Conservation (phyloP, 805 yeast species). For the Candida broadrunensis region DNA sequence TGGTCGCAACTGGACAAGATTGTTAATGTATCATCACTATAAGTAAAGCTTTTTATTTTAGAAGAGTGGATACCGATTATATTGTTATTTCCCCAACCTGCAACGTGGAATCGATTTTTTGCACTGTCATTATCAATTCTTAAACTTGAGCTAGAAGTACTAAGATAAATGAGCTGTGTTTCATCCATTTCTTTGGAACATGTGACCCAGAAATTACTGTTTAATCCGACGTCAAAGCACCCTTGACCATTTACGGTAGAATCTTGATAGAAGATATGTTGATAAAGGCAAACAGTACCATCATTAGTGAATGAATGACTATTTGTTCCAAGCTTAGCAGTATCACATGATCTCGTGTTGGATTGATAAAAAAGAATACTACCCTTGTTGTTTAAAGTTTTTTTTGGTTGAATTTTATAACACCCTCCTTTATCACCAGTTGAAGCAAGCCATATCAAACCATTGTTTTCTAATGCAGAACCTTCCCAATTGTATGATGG, state of each 20-base stretch:
- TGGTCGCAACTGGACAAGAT: too few relatives aligned
- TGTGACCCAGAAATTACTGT: constrained; percentile 1
- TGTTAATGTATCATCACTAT: constrained; percentile 1
- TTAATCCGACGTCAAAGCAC: constrained; percentile 4
- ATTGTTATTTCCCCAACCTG: constrained; percentile 10
- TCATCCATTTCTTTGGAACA: neutral
- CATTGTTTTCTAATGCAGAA: neutral
- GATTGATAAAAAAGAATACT: constrained; percentile 3
- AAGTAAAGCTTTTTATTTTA: constrained; percentile 6
- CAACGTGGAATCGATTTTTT: too few relatives aligned
- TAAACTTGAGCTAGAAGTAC: neutral
- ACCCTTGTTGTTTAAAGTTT: constrained; percentile 3
- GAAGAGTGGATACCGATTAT: constrained; percentile 10
- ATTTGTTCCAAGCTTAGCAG: neutral
- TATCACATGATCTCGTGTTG: neutral
- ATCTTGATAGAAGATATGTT: constrained; percentile 7
- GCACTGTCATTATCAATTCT: too few relatives aligned
- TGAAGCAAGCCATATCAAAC: constrained; percentile 2
- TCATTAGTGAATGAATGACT: constrained; percentile 1
- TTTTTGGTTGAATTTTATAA: constrained; percentile 1
- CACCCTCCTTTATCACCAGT: constrained; percentile 1
- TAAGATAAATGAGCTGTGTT: constrained; percentile 1
- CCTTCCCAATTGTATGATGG: constrained; percentile 1
- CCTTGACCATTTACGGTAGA: constrained; percentile 10
- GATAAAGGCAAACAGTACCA: constrained; percentile 14